Conservation (phyloP, 2,329 filamentous ascomycete species). For the Penicillium palitans region DNA sequence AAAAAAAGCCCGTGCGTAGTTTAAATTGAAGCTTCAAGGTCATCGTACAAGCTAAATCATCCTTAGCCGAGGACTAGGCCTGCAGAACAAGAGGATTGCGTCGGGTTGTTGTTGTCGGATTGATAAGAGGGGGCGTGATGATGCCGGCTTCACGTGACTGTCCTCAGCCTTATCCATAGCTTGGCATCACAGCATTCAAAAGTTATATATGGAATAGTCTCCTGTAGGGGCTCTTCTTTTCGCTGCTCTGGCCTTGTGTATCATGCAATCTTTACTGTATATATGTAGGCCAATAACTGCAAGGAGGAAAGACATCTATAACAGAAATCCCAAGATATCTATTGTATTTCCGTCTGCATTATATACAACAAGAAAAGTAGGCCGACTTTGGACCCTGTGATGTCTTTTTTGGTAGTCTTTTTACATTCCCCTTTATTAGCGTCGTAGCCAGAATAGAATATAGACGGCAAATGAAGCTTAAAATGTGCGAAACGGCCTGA, state of each 20-base stretch:
- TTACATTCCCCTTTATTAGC: too few species aligned
- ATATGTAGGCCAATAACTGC: too few species aligned
- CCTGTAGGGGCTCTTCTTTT: too few species aligned
- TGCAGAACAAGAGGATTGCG: slow-evolving; percentile 20
- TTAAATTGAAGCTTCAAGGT: slow-evolving; percentile 20
- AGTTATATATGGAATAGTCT: not conserved
- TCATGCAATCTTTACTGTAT: not conserved
- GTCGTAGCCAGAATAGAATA: too few species aligned
- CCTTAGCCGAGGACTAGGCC: slow-evolving; percentile 18
- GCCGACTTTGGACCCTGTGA: too few species aligned
- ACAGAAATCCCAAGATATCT: too few species aligned
- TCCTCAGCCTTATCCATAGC: slow-evolving; percentile 18
- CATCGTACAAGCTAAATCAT: slow-evolving; percentile 34
- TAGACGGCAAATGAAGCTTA: too few species aligned
- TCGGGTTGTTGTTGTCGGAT: slow-evolving; percentile 24
- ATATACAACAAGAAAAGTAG: too few species aligned
- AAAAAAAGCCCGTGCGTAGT: slow-evolving; percentile 25
- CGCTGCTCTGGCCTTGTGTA: not conserved
- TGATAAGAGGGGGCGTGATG: slow-evolving; percentile 26
- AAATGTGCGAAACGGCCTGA: too few species aligned
- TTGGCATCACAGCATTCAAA: slow-evolving; percentile 5
- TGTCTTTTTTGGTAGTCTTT: too few species aligned
- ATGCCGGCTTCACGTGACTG: slow-evolving; percentile 21
- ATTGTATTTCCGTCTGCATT: too few species aligned
- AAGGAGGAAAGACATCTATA: too few species aligned